A percentile compares a stretch with the other conserved stretches of the same genome.
phyloP scores from a whole-genome alignment of 1,284 basidiomycete genomes.

The Trametes versicolor region DNA sequence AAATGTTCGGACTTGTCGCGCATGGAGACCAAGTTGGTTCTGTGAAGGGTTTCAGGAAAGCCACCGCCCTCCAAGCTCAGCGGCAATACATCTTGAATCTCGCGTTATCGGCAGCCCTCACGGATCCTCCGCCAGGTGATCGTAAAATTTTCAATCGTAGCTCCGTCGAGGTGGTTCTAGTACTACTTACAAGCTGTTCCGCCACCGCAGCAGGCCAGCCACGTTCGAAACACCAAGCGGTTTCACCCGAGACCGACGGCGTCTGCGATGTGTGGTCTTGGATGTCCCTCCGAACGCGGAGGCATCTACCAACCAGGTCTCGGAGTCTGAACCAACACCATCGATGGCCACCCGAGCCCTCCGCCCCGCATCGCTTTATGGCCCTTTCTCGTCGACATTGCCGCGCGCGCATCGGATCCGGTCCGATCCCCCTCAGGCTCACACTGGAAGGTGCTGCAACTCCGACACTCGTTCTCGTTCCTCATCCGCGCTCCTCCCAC shows the following conservation, averaged over 20 bases:
- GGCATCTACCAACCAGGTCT: conserved; percentile 14
- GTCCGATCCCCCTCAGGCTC: conserved; percentile 22
- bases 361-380: conserved; percentile 16
- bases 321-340: conserved; percentile 23
- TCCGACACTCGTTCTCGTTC: conserved; percentile 7
- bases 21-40: conserved; percentile 11
- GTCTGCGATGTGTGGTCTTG: conserved; percentile 14
- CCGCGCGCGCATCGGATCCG: conserved; percentile 23
- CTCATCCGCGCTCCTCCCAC: conserved; percentile 7
- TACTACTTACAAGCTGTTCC: conserved; percentile 1
- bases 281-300: not conserved
- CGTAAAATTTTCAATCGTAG: conserved; percentile 10
- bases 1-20: conserved; percentile 9
- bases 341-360: conserved; percentile 16
- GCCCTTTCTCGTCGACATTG: conserved; percentile 1
- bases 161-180: conserved; percentile 2
- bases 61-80: conserved; percentile 20
- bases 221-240: conserved; percentile 11
- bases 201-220: conserved; percentile 2
- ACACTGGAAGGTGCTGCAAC: not conserved
- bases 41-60: conserved; percentile 20
- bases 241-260: conserved; percentile 8
- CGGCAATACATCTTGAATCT: conserved; percentile 7
- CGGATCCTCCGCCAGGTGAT: conserved; percentile 20
- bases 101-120: conserved; percentile 8